Percentiles rank a stretch among this genome's conserved stretches.
Conservation (phyloP, 2,329 filamentous ascomycete species). For the Beauveria australis region DNA sequence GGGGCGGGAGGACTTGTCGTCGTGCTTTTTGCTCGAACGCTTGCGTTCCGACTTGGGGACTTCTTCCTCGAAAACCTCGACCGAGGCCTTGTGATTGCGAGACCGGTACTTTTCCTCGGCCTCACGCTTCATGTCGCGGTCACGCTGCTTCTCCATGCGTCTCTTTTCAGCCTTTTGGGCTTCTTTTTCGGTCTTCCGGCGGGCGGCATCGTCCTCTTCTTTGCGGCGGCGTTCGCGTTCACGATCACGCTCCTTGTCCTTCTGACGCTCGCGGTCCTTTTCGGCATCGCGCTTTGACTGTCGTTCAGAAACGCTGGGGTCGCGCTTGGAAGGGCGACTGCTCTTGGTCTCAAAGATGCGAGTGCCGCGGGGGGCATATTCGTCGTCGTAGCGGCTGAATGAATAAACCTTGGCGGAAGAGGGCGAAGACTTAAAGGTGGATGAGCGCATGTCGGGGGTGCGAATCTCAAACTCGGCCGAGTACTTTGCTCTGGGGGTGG, state of each 20-base stretch:
- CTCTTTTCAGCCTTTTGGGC: slow-evolving; percentile 27
- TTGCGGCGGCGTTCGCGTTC: slow-evolving; percentile 2
- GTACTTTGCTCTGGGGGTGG: slow-evolving; percentile 30
- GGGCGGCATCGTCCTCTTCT: slow-evolving; percentile 6
- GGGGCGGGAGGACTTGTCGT: slow-evolving; percentile 14
- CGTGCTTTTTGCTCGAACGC: slow-evolving; percentile 31
- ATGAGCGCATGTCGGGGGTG: slow-evolving; percentile 40
- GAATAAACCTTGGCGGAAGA: slow-evolving; percentile 27
- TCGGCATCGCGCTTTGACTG: slow-evolving; percentile 36
- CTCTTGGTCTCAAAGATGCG: slow-evolving; percentile 35
- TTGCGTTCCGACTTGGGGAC: slow-evolving; percentile 28
- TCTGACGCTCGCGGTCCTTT: slow-evolving; percentile 25
- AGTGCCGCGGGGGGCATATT: slow-evolving; percentile 26
- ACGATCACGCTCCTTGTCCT: slow-evolving; percentile 23
- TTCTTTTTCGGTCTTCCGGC: slow-evolving; percentile 27
- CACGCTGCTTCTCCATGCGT: slow-evolving; percentile 25
- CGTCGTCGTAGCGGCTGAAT: slow-evolving; percentile 37
- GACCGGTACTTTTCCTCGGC: slow-evolving; percentile 27
- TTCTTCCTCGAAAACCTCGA: slow-evolving; percentile 28
- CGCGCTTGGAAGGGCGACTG: slow-evolving; percentile 33
- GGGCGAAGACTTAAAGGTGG: slow-evolving; percentile 30
- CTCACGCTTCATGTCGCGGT: slow-evolving; percentile 31
- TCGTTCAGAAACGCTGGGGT: slow-evolving; percentile 40
- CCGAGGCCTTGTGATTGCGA: slow-evolving; percentile 21
- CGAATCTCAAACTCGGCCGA: slow-evolving; percentile 37